phyloP scores from a whole-genome alignment of 108 stramenopile species.

The Nitzschia sp. region DNA sequence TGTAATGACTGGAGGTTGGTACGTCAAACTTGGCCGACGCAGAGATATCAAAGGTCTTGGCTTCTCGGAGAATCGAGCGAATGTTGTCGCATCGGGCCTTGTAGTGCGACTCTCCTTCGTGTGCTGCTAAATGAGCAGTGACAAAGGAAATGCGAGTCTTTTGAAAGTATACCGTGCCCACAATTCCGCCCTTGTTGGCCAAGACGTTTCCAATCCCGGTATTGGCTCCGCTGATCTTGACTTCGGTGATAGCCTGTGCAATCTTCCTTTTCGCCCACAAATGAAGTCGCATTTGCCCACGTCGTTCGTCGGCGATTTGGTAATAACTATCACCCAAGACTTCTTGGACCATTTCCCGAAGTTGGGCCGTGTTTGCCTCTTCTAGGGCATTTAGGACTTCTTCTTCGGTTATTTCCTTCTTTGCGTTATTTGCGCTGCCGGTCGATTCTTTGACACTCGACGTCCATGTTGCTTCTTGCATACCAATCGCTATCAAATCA shows the following conservation, averaged over 20 bases:
- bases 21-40: conserved; percentile 39
- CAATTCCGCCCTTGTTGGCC: conserved; percentile 56
- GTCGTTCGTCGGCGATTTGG: conserved; percentile 13
- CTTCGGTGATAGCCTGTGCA: conserved; percentile 12
- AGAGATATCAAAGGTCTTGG: conserved; percentile 7
- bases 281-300: conserved; percentile 56
- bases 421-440: not conserved
- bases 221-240: conserved; percentile 43
- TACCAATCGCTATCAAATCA: conserved; percentile 48
- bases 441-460: not conserved
- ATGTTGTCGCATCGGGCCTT: conserved; percentile 31
- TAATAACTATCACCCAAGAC: conserved; percentile 18
- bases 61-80: conserved; percentile 33
- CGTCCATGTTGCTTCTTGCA: conserved; percentile 44
- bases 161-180: conserved; percentile 26
- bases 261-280: conserved; percentile 30
- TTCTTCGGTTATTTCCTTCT: conserved; percentile 9
- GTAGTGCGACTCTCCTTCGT: conserved; percentile 43
- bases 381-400: conserved; percentile 15
- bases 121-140: conserved; percentile 46
- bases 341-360: conserved; percentile 20
- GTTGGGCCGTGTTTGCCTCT: conserved; percentile 5
- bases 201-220: conserved; percentile 46
- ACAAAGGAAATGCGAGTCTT: conserved; percentile 41
- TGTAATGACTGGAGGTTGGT: conserved; percentile 41